These are phyloP conservation scores for Tetracentron sinense DNA, from an alignment of 164 flowering plant species.

Conservation along the genomic window DNA sequence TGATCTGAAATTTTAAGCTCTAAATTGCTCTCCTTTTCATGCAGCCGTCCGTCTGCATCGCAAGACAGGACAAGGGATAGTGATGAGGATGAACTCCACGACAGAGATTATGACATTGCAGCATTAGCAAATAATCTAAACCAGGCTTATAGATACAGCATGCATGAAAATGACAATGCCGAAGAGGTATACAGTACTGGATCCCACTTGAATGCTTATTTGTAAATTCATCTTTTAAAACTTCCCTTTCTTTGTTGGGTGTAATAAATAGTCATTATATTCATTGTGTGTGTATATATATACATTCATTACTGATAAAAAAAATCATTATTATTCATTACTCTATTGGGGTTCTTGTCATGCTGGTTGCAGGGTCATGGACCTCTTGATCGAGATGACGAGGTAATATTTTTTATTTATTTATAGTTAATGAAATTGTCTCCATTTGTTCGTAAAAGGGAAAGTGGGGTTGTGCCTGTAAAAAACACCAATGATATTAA, in stretches of 20 bases:
- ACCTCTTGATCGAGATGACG: slow-evolving; percentile 81
- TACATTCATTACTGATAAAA: no score
- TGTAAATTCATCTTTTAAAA: not conserved
- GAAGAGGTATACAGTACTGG: slow-evolving; percentile 57
- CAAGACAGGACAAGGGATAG: slow-evolving; percentile 91
- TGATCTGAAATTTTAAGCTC: no score
- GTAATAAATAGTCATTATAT: no score
- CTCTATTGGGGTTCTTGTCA: slow-evolving; percentile 9
- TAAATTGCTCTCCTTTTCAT: slow-evolving; percentile 10
- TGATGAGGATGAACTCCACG: slow-evolving; percentile 91
- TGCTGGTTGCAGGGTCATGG: slow-evolving; percentile 57
- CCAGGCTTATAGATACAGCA: slow-evolving; percentile 75
- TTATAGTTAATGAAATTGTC: not conserved
- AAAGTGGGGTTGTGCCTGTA: not conserved
- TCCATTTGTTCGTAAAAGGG: not conserved
- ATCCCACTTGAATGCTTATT: not conserved
- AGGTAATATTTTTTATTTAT: slow-evolving; percentile 43
- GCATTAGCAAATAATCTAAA: slow-evolving; percentile 81
- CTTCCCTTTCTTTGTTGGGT: not conserved
- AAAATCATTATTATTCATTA: not conserved
- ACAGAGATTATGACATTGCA: slow-evolving; percentile 93
- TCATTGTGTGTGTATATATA: no score
- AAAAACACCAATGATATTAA: not conserved
- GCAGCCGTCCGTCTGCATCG: slow-evolving; percentile 92
- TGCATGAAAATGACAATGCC: slow-evolving; percentile 67